A percentile compares a stretch with the other conserved stretches of the same genome.
Evolutionary conservation across 2,329 filamentous ascomycete genomes (phyloP).

Genomic region (Lasiodiplodia gonubiensis): DNA sequence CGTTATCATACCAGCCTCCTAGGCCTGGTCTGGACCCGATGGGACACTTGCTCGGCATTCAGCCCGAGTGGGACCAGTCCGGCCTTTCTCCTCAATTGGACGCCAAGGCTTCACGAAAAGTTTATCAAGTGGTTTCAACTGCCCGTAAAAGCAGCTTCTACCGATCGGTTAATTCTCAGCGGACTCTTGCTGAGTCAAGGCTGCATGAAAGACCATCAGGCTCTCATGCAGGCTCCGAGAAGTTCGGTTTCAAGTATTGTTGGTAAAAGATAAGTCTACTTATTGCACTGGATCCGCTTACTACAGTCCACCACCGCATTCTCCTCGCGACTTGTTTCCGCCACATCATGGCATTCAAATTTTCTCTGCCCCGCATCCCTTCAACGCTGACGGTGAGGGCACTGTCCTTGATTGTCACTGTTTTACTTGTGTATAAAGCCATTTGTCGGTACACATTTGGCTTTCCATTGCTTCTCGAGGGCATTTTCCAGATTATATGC

Average conservation of each 20-base stretch:
- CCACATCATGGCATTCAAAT: background rate
- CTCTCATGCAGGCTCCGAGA: background rate
- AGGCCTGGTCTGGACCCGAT: no score
- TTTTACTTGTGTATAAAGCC: background rate
- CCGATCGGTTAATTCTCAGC: no score
- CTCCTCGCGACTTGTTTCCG: background rate
- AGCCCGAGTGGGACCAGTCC: no score
- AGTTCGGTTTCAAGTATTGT: background rate
- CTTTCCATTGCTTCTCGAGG: slow-evolving; percentile 2
- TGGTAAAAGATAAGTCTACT: background rate
- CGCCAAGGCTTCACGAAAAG: no score
- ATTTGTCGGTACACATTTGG: background rate
- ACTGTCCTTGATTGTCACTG: background rate
- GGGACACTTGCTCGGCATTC: no score
- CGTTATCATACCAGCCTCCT: background rate
- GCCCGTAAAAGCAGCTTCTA: no score
- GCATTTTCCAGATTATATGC: background rate
- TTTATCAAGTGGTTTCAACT: no score
- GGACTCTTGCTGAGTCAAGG: no score
- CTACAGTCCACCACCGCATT: background rate
- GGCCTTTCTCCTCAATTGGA: no score
- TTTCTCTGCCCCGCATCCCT: no score
- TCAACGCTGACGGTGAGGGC: background rate
- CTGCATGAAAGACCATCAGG: no score
- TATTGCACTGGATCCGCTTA: background rate